These are phyloP conservation scores for Mortierella sp. DNA, from an alignment of 371 early-diverging fungal genomes.

Conservation along the genomic window DNA sequence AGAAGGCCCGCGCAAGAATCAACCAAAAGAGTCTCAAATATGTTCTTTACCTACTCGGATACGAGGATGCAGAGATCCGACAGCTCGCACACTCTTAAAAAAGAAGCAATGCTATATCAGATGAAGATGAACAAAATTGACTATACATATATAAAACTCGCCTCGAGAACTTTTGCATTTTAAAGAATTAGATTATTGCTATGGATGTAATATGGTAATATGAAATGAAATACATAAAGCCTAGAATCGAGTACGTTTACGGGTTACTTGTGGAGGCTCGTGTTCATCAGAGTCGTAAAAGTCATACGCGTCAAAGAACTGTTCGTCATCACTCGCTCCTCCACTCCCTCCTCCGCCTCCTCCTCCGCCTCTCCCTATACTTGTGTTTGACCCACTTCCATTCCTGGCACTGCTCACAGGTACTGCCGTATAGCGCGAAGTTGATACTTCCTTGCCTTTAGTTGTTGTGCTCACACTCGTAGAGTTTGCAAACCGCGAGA, in stretches of 20 bases:
- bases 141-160: too few relatives aligned
- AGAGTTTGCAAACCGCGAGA: conserved; percentile 15
- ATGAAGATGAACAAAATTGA: not conserved
- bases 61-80: conserved; percentile 59
- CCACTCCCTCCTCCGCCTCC: not conserved
- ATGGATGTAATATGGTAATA: not conserved
- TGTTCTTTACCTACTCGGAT: conserved; percentile 72
- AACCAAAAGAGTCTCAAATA: conserved; percentile 91
- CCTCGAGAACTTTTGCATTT: not conserved
- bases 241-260: conserved; percentile 24
- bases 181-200: not conserved
- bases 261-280: conserved; percentile 42
- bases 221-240: not conserved
- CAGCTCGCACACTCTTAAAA: conserved; percentile 50
- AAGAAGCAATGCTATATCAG: not conserved
- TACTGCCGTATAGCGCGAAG: conserved; percentile 1
- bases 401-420: not conserved
- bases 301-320: conserved; percentile 45
- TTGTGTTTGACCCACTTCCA: not conserved
- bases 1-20: conserved; percentile 89
- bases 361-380: not conserved
- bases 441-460: not conserved
- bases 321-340: conserved; percentile 29
- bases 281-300: conserved; percentile 47
- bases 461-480: not conserved